These are phyloP conservation scores for Ophiocytium majus DNA, from an alignment of 352 stramenopile genomes.

Conservation along the genomic window DNA sequence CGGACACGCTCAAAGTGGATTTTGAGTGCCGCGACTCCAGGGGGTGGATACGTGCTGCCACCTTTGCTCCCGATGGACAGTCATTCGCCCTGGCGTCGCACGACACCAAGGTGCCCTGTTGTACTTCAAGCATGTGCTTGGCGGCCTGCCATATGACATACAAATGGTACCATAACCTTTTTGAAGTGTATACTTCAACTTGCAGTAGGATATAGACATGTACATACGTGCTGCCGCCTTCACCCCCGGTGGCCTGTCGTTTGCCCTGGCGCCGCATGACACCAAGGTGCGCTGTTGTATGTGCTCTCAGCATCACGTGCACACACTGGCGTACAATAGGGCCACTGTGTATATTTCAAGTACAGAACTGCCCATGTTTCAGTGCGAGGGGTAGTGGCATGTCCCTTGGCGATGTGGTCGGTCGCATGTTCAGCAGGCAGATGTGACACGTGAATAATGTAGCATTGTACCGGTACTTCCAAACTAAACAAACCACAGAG, in stretches of 20 bases:
- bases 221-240: conserved; percentile 67
- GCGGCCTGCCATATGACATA: not conserved
- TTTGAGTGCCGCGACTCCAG: conserved; percentile 82
- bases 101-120: conserved; percentile 83
- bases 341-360: not conserved
- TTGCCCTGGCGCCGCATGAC: conserved; percentile 74
- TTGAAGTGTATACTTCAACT: not conserved
- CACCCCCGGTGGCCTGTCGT: conserved; percentile 74
- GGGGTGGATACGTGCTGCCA: conserved; percentile 72
- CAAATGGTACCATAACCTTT: not conserved
- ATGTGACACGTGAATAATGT: too few species aligned
- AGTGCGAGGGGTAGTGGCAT: not conserved
- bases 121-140: too few species aligned
- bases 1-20: conserved; percentile 62
- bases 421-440: not conserved
- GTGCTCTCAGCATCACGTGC: too few species aligned
- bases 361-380: not conserved
- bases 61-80: conserved; percentile 78
- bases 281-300: conserved; percentile 83
- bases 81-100: conserved; percentile 71
- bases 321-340: too few species aligned
- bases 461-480: too few species aligned
- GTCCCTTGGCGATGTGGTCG: not conserved
- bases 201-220: not conserved
- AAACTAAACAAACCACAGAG: too few species aligned